Conservation (phyloP, 768 basidiomycete genomes). For the Pisolithus tinctorius region DNA sequence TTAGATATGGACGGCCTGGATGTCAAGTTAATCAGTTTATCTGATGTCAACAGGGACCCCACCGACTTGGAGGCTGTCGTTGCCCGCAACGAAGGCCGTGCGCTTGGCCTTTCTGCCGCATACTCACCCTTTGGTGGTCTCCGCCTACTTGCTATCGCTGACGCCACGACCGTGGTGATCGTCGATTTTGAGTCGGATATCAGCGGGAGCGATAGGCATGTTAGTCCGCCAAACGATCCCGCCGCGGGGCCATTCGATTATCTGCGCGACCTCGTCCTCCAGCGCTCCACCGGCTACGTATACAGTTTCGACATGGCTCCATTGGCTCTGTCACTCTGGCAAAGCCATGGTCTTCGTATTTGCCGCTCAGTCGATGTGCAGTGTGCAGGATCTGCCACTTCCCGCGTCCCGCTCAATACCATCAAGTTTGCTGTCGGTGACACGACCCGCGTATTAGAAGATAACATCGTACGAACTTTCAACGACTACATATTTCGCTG, state of each 20-base stretch:
- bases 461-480: slow-evolving; percentile 15
- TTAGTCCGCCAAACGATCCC: slow-evolving; percentile 12
- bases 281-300: slow-evolving; percentile 20
- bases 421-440: slow-evolving; percentile 10
- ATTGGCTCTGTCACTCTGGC: slow-evolving; percentile 25
- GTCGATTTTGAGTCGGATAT: slow-evolving; percentile 15
- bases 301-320: slow-evolving; percentile 25
- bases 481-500: slow-evolving; percentile 3
- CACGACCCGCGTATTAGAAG: neutral
- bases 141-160: slow-evolving; percentile 21
- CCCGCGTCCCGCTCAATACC: slow-evolving; percentile 15
- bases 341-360: slow-evolving; percentile 27
- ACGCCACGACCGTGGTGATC: slow-evolving; percentile 19
- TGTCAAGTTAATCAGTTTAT: slow-evolving; percentile 10
- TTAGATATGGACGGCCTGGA: slow-evolving; percentile 17
- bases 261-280: slow-evolving; percentile 23
- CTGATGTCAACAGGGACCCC: slow-evolving; percentile 18
- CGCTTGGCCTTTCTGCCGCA: slow-evolving; percentile 24
- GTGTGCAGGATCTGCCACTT: slow-evolving; percentile 7
- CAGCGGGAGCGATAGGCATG: slow-evolving; percentile 29
- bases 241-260: slow-evolving; percentile 18
- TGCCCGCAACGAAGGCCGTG: slow-evolving; percentile 26
- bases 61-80: slow-evolving; percentile 16
- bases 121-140: slow-evolving; percentile 19
- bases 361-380: slow-evolving; percentile 27